phyloP scores from a whole-genome alignment of 208 protist species.

The Leishmania aethiopica region DNA sequence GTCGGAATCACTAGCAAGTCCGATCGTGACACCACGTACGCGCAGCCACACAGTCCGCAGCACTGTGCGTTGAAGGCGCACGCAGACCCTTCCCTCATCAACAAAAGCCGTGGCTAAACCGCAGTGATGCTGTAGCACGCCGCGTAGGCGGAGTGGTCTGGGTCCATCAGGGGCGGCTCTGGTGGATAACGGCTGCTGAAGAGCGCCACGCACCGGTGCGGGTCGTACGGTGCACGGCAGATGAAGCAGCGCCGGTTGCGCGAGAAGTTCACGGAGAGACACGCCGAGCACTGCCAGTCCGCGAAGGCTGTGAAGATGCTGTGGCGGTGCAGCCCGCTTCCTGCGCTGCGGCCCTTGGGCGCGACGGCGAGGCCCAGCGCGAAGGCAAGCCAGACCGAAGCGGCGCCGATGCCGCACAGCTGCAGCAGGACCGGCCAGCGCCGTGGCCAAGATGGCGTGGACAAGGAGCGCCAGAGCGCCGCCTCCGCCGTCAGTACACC shows the following conservation, averaged over 20 bases:
- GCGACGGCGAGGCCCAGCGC: slow-evolving; percentile 52
- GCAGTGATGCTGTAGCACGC: slow-evolving; percentile 33
- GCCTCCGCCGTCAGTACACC: slow-evolving; percentile 26
- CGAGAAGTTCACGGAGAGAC: slow-evolving; percentile 74
- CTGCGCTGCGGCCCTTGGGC: slow-evolving; percentile 25
- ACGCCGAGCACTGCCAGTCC: slow-evolving; percentile 79
- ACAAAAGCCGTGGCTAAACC: background rate
- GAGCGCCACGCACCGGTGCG: slow-evolving; percentile 41
- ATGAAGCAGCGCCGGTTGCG: slow-evolving; percentile 70
- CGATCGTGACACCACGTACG: background rate
- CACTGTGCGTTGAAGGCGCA: background rate
- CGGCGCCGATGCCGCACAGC: slow-evolving; percentile 20
- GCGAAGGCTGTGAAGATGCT: slow-evolving; percentile 58
- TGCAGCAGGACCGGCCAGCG: slow-evolving; percentile 24
- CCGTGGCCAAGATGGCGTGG: background rate
- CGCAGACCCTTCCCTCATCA: background rate
- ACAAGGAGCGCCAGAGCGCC: slow-evolving; percentile 12
- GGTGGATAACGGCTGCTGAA: slow-evolving; percentile 50
- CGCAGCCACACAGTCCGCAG: background rate
- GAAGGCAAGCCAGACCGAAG: slow-evolving; percentile 32
- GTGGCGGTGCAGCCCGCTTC: slow-evolving; percentile 60
- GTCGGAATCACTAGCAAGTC: background rate
- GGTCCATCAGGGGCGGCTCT: slow-evolving; percentile 61
- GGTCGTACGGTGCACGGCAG: slow-evolving; percentile 68
- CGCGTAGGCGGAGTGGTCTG: slow-evolving; percentile 61